Base-by-base conservation (phyloP, 257 asterid genomes). In the Coffea canephora region DNA sequence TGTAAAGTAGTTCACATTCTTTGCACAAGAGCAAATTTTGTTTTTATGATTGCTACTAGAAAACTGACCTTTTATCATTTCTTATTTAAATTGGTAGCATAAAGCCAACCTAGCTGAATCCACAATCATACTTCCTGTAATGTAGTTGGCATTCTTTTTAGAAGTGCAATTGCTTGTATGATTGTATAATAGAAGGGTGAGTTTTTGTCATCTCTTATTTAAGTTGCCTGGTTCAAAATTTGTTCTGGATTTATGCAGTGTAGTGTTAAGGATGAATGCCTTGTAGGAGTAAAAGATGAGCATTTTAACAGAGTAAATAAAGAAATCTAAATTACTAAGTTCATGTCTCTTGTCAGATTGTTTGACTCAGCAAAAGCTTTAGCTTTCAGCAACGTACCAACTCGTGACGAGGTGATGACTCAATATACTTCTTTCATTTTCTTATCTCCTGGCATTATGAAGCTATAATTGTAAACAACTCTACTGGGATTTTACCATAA, bases 331-430 rank as follows among this genome's bases (percentile, higher is more conserved):
- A 74, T 8, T 69, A 48, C 78, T 5, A 72, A 73, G 43, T 43
- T 0, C 34, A 69, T 77, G 84, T 70, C 57, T 62, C 78, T 69
- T 83, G 77, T 54, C 86, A 94, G 97, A 91, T 82, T 94, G 90
- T 89, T 94, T 78, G 98, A 94, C 87, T 94, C 98, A 1, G 95
- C 95, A 14, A 92, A 94, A 86, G 98, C 98, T 84, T 87, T 94
- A 79, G 97, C 96, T 73, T 94, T 94, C 87, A 83, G 67, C 77
- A 84, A 88, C 43, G 83, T 90, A 69, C 98, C 98, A 79, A 82
- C 88, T 81, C 93, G 90, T 69, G 90, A 91, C 68, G 88, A 89
- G 95, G 98, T 94, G 82, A 81, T 66, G 68, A 25, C 27, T 36
- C 76, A 11, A 3, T 48, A n/a, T 52, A 41, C 46, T 23, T 76